phyloP scores from a whole-genome alignment of 495 filamentous ascomycete species.

The Xylaria venustula region DNA sequence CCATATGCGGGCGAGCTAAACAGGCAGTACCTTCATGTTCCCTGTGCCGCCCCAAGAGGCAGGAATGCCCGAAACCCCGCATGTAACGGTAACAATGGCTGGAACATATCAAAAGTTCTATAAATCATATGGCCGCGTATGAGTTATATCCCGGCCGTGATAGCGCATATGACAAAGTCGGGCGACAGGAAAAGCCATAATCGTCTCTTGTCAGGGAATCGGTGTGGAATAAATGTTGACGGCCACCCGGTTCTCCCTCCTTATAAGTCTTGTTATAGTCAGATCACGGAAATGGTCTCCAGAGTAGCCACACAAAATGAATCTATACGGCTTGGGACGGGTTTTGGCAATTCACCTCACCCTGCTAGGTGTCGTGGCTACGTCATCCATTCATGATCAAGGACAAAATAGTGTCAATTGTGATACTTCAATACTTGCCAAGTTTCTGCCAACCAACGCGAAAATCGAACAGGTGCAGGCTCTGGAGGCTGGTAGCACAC shows the following conservation, averaged over 20 bases:
- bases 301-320: not conserved
- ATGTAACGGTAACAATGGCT: not conserved
- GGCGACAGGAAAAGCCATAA: not conserved
- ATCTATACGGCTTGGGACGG: not conserved
- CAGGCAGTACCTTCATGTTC: no score
- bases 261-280: not conserved
- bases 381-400: constrained; percentile 4
- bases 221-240: constrained; percentile 1
- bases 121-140: not conserved
- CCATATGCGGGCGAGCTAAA: no score
- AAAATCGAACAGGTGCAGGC: constrained; percentile 30
- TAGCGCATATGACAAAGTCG: not conserved
- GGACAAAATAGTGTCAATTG: constrained; percentile 15
- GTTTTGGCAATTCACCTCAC: not conserved
- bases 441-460: constrained; percentile 24
- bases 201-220: not conserved
- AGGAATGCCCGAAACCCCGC: not conserved
- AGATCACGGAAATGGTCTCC: not conserved
- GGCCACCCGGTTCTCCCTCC: not conserved
- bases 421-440: constrained; percentile 20
- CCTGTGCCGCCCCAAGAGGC: not conserved
- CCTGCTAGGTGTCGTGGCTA: not conserved
- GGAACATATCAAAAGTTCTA: not conserved
- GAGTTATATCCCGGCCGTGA: not conserved
- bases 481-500: constrained; percentile 31